Conservation (phyloP, 2,329 filamentous ascomycete genomes). For the Paraphoma chrysanthemicola region DNA sequence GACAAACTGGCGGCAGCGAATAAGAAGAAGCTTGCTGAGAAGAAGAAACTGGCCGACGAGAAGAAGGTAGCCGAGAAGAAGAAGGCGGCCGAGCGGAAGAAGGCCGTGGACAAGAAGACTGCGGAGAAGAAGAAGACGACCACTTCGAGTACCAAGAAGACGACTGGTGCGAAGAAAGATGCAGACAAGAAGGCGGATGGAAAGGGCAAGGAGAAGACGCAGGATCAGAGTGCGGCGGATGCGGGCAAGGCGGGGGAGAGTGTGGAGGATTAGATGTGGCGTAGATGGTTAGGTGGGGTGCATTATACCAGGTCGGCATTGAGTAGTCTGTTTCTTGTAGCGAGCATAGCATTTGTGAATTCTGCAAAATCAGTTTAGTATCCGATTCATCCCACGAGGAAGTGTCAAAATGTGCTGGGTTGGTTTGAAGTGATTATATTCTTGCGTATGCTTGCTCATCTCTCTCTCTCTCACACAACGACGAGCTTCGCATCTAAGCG, state of each 20-base stretch:
- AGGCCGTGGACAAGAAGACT: slow-evolving; percentile 1
- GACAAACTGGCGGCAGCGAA: slow-evolving; percentile 12
- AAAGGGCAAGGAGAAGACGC: slow-evolving; percentile 18
- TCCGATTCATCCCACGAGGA: neutral
- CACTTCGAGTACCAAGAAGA: neutral
- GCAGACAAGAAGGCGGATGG: slow-evolving; percentile 13
- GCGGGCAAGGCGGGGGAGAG: slow-evolving; percentile 43
- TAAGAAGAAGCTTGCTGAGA: slow-evolving; percentile 5
- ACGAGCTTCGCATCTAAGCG: too few species aligned
- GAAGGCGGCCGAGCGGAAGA: slow-evolving; percentile 15
- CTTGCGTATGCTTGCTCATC: too few species aligned
- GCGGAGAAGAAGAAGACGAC: slow-evolving; percentile 1
- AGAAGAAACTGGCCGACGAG: slow-evolving; percentile 9
- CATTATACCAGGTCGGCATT: neutral
- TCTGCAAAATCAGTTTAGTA: neutral
- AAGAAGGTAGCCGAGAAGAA: slow-evolving; percentile 15
- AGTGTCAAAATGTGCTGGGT: neutral
- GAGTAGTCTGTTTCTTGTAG: neutral
- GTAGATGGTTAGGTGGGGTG: neutral
- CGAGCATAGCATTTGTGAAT: neutral
- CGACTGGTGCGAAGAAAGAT: slow-evolving; percentile 12
- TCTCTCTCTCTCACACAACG: too few species aligned
- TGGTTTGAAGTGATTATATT: neutral
- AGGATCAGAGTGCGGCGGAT: slow-evolving; percentile 34
- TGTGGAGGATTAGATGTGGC: slow-evolving; percentile 45